Conservation (phyloP, 768 basidiomycete species). For the Hypholoma fasciculare region DNA sequence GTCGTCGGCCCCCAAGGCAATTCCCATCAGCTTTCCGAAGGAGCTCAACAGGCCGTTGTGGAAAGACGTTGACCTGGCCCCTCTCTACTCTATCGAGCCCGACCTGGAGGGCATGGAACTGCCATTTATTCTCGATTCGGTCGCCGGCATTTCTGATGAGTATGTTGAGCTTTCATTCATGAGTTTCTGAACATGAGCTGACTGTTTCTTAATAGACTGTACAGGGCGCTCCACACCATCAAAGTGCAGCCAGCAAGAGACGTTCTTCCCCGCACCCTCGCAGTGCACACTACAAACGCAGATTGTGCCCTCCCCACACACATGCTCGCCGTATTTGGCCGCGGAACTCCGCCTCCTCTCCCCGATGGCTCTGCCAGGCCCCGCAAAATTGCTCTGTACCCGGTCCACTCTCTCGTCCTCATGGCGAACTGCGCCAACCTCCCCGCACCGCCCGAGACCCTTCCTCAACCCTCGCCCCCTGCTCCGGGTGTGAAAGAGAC, state of each 20-base stretch:
- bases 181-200: background rate
- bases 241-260: constrained; percentile 28
- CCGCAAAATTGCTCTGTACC: constrained; percentile 49
- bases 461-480: constrained; percentile 20
- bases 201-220: constrained; percentile 27
- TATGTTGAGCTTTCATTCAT: constrained; percentile 25
- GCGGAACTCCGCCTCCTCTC: background rate
- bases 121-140: constrained; percentile 52
- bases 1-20: constrained; percentile 23
- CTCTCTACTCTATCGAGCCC: constrained; percentile 50
- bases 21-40: constrained; percentile 45
- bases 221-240: constrained; percentile 39
- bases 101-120: constrained; percentile 46
- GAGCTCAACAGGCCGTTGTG: constrained; percentile 53
- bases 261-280: constrained; percentile 42
- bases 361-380: background rate
- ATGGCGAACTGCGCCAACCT: constrained; percentile 69
- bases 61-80: constrained; percentile 43
- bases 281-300: constrained; percentile 37
- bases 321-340: constrained; percentile 46
- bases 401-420: constrained; percentile 70
- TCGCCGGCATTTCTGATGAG: constrained; percentile 45
- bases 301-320: constrained; percentile 45
- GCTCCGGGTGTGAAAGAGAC: constrained; percentile 26
- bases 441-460: constrained; percentile 44